Evolutionary conservation across 2,329 filamentous ascomycete genomes (phyloP).

Genomic region (Colletotrichum godetiae): DNA sequence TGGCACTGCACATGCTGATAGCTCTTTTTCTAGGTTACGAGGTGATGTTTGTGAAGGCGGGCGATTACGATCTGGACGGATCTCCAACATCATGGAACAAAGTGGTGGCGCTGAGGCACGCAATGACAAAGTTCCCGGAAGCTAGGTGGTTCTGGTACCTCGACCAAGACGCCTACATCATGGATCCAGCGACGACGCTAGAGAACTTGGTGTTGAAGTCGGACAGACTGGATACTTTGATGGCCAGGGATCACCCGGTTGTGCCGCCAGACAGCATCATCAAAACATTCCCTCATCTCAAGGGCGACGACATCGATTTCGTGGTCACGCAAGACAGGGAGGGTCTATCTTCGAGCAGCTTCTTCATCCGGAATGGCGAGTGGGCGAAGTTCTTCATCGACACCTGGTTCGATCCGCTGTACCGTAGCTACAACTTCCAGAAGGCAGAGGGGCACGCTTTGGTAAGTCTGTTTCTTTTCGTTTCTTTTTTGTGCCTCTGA

Average conservation of each 20-base stretch:
- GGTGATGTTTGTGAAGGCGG: conserved; percentile 82
- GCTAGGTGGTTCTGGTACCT: conserved; percentile 89
- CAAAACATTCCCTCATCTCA: conserved; percentile 89
- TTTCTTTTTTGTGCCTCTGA: neutral
- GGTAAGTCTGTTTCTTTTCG: conserved; percentile 61
- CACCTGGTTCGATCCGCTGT: conserved; percentile 95
- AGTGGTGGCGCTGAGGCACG: conserved; percentile 89
- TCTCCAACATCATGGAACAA: conserved; percentile 76
- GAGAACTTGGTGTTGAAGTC: conserved; percentile 77
- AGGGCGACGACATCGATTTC: conserved; percentile 81
- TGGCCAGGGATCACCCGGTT: conserved; percentile 87
- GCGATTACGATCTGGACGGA: conserved; percentile 77
- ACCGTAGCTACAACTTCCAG: conserved; percentile 94
- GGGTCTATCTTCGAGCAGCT: conserved; percentile 80
- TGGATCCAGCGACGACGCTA: conserved; percentile 79
- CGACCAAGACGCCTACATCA: conserved; percentile 86
- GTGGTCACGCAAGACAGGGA: conserved; percentile 87
- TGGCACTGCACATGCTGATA: conserved; percentile 29
- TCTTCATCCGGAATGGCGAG: conserved; percentile 84
- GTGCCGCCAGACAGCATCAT: conserved; percentile 98
- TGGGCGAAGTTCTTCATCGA: conserved; percentile 96
- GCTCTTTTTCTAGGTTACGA: conserved; percentile 76
- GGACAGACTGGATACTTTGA: conserved; percentile 76
- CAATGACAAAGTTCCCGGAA: conserved; percentile 82
- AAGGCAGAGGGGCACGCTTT: conserved; percentile 93